Evolutionary conservation across 192 early-diverging fungal species (phyloP), one percentile per base, ranked within the genome.

Genomic region (Umbelopsis sp.): DNA sequence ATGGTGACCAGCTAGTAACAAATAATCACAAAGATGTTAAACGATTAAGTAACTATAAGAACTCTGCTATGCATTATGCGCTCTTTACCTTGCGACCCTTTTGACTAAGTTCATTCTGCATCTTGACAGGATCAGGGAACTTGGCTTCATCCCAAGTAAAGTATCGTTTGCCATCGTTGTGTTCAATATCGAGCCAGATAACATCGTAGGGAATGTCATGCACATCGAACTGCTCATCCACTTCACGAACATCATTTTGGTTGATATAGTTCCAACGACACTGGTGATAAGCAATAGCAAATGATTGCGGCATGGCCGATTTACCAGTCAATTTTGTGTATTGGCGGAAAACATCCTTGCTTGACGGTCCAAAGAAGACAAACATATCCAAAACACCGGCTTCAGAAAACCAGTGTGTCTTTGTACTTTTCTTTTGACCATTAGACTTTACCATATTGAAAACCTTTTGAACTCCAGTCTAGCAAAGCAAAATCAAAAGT

Each of bases 101-200:
- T 50, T 55, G 70, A 10, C 77, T 88, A 7, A 99, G 81, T 22
- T 84, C 74, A 22, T 88, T 64, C 71, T 97, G 95, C 95, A 99
- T 96, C 27, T 84, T 84, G 9, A 71, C 77, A 0, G 98, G 94
- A 70, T 93, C 84, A 2, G 97, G 87, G 82, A 99, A 99, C 79
- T 98, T 98, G 51, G 78, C 75, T 6, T 74, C 64, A 78, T 99
- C 97, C 97, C 97, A 99, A 0, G 97, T 99, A 75, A 97, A 97
- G 76, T 99, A 99, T 35, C 89, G 83, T 87, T 98, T 99, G 46
- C 91, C 92, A 78, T 98, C 94, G n/a, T 97, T 98, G 74, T 99
- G 95, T 74, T 99, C 98, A 81, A 99, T 99, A 81, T 99, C 98
- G 64, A 99, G 81, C 98, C 98, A 99, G 41, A 99, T 85, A 1